Conservation (phyloP, 495 filamentous ascomycete genomes). For the Sordaria brevicollis region DNA sequence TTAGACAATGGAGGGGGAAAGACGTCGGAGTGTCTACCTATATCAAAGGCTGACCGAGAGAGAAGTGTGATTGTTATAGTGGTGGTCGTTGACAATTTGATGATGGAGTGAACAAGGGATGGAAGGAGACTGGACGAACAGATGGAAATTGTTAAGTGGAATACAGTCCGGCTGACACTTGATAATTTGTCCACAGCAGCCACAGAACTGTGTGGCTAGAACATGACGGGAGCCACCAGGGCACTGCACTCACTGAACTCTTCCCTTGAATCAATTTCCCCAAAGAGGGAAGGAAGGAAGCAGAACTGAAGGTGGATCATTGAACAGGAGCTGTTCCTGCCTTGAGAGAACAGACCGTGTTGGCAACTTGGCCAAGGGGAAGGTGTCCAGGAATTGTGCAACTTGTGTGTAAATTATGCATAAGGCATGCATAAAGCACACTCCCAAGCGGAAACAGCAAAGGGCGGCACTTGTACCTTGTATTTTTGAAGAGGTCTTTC, state of each 20-base stretch:
- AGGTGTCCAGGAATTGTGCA: background rate
- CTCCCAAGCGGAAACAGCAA: background rate
- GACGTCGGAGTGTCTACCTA: background rate
- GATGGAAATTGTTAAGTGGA: no score
- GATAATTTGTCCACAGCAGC: no score
- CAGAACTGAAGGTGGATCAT: background rate
- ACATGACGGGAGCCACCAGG: no score
- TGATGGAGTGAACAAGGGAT: no score
- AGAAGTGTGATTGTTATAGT: background rate
- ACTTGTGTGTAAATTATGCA: background rate
- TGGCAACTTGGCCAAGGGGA: background rate
- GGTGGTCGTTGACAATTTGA: no score
- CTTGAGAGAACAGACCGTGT: background rate
- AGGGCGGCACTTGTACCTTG: background rate
- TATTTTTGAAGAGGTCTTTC: background rate
- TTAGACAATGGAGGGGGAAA: background rate
- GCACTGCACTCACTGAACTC: no score
- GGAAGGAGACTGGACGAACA: no score
- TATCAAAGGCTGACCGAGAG: background rate
- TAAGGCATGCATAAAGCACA: background rate
- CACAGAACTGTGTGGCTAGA: no score
- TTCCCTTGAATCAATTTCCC: background rate
- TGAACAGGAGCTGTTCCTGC: background rate
- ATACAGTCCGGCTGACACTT: no score
- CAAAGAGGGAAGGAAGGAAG: background rate